Base-by-base conservation (phyloP, 805 yeast genomes). In the Schwanniomyces polymorphus region DNA sequence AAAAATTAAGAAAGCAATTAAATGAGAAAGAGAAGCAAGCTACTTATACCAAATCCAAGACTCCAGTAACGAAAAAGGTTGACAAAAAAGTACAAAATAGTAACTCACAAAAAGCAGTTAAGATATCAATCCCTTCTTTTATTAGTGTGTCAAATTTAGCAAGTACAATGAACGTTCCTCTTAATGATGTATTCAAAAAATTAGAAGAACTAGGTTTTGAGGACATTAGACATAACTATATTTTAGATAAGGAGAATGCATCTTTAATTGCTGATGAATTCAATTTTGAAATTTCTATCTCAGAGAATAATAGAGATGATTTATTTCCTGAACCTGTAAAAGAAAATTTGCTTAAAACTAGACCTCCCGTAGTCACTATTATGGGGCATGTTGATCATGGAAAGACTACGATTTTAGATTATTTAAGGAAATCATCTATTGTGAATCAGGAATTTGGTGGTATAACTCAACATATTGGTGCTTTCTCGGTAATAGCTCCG, bases 331-430 rank as follows among this genome's bases (percentile, higher is more conserved):
- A 69, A 1, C 80, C 88, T 0, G 74, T 69, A 2, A 76, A 76
- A 26, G 60, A 63, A n/a, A 67, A 69, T 6, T 59, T 67, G 18
- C 63, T 86, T 52, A 81, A 80, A 39, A 75, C 84, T 6, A 74
- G 98, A 53, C 91, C 99, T 0, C 99, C 99, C 0, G 86, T 94
- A 21, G 97, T 94, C 5, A 91, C 99, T 0, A 88, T 94, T 44
- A 94, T 94, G 98, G 99, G 99, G 2, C 99, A 94, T 65, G 99
- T 94, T 27, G 99, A 94, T 66, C 99, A 94, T 61, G 99, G 99
- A 2, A 94, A 94, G 64, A 94, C 99, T 1, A 92, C 99, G 0
- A 85, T 94, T 50, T 76, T 94, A 46, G 99, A 94, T 64, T 81
- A 83, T 59, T 71, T 94, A 57, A 76, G 98, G 39, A 90, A 88